These are phyloP conservation scores for Apophysomyces variabilis DNA, from an alignment of 371 early-diverging fungal species.

Conservation along the genomic window DNA sequence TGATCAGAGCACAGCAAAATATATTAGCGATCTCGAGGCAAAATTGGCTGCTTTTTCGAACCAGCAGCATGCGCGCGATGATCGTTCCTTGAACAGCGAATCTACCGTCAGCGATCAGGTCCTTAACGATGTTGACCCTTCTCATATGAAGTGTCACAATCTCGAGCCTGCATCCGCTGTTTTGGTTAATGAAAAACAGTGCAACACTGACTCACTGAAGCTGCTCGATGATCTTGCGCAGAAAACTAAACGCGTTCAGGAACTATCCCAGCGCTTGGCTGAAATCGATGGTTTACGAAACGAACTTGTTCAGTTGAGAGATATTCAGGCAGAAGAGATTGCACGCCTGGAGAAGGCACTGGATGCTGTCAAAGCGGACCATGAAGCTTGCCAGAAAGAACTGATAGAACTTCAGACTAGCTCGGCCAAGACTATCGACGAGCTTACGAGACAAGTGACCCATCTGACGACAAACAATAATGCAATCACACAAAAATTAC, in stretches of 20 bases:
- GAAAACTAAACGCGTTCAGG: slow-evolving; percentile 25
- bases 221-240: slow-evolving; percentile 15
- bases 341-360: slow-evolving; percentile 21
- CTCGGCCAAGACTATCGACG: slow-evolving; percentile 10
- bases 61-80: not conserved
- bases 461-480: not conserved
- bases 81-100: not conserved
- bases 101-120: slow-evolving; percentile 2
- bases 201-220: slow-evolving; percentile 5
- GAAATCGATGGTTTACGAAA: slow-evolving; percentile 31
- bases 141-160: slow-evolving; percentile 19
- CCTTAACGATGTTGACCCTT: slow-evolving; percentile 20
- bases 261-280: slow-evolving; percentile 23
- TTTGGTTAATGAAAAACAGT: slow-evolving; percentile 3
- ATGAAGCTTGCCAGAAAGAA: slow-evolving; percentile 11
- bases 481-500: not conserved
- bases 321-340: slow-evolving; percentile 25
- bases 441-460: slow-evolving; percentile 9
- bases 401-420: slow-evolving; percentile 17
- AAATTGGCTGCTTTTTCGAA: slow-evolving; percentile 21
- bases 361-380: slow-evolving; percentile 7
- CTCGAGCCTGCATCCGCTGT: slow-evolving; percentile 13
- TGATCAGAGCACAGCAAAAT: slow-evolving; percentile 51
- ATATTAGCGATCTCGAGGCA: slow-evolving; percentile 49
- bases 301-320: slow-evolving; percentile 26